These are phyloP conservation scores for Beauveria varroae DNA, from an alignment of 2,329 filamentous ascomycete genomes.

Conservation along the genomic window DNA sequence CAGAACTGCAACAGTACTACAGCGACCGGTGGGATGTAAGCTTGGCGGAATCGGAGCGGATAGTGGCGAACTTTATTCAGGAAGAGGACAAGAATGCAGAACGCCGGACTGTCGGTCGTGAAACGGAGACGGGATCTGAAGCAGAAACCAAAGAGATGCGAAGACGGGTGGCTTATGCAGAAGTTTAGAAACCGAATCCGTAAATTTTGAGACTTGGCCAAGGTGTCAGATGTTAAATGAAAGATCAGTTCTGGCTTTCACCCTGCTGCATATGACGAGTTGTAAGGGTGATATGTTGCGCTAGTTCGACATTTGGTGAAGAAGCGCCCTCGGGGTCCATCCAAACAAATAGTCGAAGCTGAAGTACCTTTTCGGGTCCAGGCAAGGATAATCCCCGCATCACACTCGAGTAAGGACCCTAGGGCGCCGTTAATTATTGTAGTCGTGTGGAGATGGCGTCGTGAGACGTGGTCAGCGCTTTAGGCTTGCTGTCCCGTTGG, in stretches of 20 bases:
- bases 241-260: background rate
- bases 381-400: background rate
- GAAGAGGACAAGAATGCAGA: background rate
- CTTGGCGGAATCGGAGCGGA: conserved; percentile 10
- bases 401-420: background rate
- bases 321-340: background rate
- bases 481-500: background rate
- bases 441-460: background rate
- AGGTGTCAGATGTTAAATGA: background rate
- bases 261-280: too few species aligned
- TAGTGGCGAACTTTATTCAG: background rate
- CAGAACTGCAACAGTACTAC: conserved; percentile 22
- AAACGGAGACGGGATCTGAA: background rate
- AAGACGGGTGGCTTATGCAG: background rate
- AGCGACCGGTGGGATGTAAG: conserved; percentile 25
- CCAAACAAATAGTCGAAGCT: background rate
- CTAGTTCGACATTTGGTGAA: background rate
- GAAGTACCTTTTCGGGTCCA: background rate
- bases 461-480: background rate
- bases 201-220: background rate
- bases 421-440: background rate
- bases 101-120: background rate
- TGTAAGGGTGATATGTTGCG: background rate
- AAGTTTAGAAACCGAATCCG: background rate
- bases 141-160: background rate